Conservation (phyloP, 1,284 basidiomycete species). For the Ustilago loliicola region DNA sequence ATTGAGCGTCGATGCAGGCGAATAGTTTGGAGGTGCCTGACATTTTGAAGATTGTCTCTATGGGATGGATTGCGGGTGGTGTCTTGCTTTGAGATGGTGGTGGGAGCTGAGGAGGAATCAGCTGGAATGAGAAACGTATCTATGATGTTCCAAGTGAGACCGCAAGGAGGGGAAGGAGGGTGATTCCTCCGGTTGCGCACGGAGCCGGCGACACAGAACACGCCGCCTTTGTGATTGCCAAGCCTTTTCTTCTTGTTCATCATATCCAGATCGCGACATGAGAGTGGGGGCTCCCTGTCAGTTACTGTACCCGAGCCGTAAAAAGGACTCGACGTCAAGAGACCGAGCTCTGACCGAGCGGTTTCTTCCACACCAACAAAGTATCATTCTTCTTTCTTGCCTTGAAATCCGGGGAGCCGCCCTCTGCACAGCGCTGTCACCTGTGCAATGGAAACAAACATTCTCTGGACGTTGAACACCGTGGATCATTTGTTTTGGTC, state of each 20-base stretch:
- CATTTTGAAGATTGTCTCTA: constrained; percentile 16
- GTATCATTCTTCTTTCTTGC: neutral
- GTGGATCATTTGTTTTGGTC: neutral
- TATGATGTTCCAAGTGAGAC: constrained; percentile 1
- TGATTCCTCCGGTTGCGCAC: constrained; percentile 14
- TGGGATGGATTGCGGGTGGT: neutral
- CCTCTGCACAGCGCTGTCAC: neutral
- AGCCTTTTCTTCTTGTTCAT: constrained; percentile 9
- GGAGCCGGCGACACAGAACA: constrained; percentile 12
- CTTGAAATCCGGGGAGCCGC: too few species aligned
- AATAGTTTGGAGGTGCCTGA: constrained; percentile 50
- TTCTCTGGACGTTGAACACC: neutral
- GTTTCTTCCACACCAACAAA: constrained; percentile 1
- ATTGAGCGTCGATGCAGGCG: constrained; percentile 30
- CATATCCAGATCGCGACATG: neutral
- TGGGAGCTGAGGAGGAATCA: neutral
- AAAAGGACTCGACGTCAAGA: constrained; percentile 7
- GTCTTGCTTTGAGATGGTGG: neutral
- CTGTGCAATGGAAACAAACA: neutral
- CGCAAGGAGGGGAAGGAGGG: neutral
- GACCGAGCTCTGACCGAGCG: constrained; percentile 14
- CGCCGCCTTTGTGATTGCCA: constrained; percentile 10
- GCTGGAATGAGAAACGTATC: neutral
- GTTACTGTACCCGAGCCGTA: neutral
- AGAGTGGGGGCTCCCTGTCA: neutral